Base-by-base conservation (phyloP, 495 filamentous ascomycete genomes). In the Penicillium bialowiezense region DNA sequence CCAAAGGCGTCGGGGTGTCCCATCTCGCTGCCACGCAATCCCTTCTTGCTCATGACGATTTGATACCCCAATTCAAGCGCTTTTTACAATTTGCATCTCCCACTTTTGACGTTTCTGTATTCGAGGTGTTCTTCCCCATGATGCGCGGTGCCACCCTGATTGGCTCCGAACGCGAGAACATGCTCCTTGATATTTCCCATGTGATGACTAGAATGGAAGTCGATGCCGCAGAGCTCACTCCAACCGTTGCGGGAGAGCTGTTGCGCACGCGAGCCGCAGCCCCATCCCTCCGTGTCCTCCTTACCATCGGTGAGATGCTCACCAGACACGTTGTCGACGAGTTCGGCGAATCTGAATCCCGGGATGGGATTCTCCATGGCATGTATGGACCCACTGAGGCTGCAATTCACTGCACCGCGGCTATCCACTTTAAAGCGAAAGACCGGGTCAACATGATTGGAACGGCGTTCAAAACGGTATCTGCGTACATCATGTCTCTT, bases 371-470 rank as follows among this genome's bases (percentile, higher is more conserved):
- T 23, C 76, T 95, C 0, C 85, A 86, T 72, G 88, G 80, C 0
- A 91, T 92, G 89, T 95, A 95, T 57, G 89, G 89, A 1, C 90
- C 90, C 9, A 93, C 89, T 0, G 89, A 93, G 67, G 86, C 87
- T 12, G 76, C 89, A 1, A 91, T 95, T 37, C 90, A 95, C 50
- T 87, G 84, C 59, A 86, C 82, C 5, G 59, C 84, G 6, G 76
- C 80, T 40, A 59, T 69, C 1, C 46, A 66, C 23, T 79, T 85
- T 55, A 46, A 48, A 14, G 55, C 62, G 7, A 46, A 60, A n/a
- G 75, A 74, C n/a, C 65, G 70, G 12, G 76, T 82, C 15, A 78
- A 82, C 23, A 81, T 84, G 50, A 88, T 93, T 44, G 90, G 90
- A 3, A 50, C 80, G 12, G 86, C 88, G 3, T 72, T 93, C 8